Evolutionary conservation across 371 early-diverging fungal genomes (phyloP).

Genomic region (Phascolomyces articulosus): DNA sequence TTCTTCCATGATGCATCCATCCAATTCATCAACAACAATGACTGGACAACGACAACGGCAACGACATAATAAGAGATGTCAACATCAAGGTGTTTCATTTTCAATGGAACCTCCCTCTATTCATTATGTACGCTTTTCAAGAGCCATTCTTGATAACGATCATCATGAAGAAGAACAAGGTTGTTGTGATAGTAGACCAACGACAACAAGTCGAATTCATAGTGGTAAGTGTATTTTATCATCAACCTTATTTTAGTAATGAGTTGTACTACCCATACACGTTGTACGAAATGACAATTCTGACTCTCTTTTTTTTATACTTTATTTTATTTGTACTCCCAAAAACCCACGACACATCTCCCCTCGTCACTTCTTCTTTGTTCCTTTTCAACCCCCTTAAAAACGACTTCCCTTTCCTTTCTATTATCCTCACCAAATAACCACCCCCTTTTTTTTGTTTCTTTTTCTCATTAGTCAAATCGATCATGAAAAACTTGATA

Average conservation of each 20-base stretch:
- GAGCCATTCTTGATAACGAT: background rate
- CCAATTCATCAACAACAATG: background rate
- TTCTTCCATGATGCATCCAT: no score
- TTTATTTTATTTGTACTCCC: background rate
- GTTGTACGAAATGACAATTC: background rate
- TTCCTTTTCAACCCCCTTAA: background rate
- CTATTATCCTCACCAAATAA: no score
- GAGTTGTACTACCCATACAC: background rate
- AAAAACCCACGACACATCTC: background rate
- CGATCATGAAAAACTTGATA: slow-evolving; percentile 6
- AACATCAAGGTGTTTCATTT: slow-evolving; percentile 14
- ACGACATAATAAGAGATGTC: no score
- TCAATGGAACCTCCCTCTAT: slow-evolving; percentile 19
- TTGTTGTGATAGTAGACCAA: background rate
- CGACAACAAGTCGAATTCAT: background rate
- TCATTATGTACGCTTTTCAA: background rate
- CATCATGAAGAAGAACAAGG: background rate
- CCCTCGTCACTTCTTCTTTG: background rate
- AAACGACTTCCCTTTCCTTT: background rate
- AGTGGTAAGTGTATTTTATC: slow-evolving; percentile 2
- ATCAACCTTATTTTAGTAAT: background rate
- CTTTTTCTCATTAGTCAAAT: slow-evolving; percentile 5
- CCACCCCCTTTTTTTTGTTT: background rate
- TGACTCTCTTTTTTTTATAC: no score
- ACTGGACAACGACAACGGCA: no score